Evolutionary conservation across 805 yeast species (phyloP).

Genomic region (Wickerhamiella spandovensis): DNA sequence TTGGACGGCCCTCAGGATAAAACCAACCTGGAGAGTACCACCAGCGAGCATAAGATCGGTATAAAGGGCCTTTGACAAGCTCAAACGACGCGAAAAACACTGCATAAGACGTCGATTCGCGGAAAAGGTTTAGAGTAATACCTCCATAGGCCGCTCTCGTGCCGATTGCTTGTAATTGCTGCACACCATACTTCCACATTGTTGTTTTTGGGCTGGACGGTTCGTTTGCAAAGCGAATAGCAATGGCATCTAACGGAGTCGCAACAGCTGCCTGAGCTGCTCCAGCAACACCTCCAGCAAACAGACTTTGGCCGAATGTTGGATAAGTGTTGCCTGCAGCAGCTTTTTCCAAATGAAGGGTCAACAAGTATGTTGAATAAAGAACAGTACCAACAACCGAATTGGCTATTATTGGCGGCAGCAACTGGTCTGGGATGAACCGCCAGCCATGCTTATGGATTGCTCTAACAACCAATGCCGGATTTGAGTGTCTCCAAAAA

Average conservation of each 20-base stretch:
- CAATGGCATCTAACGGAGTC: conserved; percentile 86
- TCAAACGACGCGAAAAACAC: conserved; percentile 74
- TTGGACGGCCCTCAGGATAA: conserved; percentile 19
- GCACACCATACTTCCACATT: conserved; percentile 62
- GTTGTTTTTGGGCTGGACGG: conserved; percentile 42
- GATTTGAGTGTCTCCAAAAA: conserved; percentile 58
- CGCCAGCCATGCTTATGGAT: conserved; percentile 70
- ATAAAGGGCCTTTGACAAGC: conserved; percentile 44
- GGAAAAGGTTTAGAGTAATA: conserved; percentile 57
- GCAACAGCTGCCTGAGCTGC: conserved; percentile 79
- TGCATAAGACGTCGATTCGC: conserved; percentile 75
- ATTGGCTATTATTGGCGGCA: conserved; percentile 83
- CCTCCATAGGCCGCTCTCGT: conserved; percentile 83
- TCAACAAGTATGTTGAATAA: conserved; percentile 62
- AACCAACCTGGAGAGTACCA: conserved; percentile 19
- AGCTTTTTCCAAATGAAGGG: conserved; percentile 16
- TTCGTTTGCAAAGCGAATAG: conserved; percentile 48
- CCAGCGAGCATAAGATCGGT: conserved; percentile 20
- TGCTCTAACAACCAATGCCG: conserved; percentile 62
- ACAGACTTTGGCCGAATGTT: conserved; percentile 35
- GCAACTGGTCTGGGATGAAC: conserved; percentile 67
- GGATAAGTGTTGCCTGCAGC: conserved; percentile 28
- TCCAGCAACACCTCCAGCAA: conserved; percentile 81
- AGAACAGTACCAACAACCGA: conserved; percentile 79
- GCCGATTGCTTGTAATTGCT: conserved; percentile 62